phyloP scores from a whole-genome alignment of 2,329 filamentous ascomycete genomes.

The Cladosporium sphaerospermum region DNA sequence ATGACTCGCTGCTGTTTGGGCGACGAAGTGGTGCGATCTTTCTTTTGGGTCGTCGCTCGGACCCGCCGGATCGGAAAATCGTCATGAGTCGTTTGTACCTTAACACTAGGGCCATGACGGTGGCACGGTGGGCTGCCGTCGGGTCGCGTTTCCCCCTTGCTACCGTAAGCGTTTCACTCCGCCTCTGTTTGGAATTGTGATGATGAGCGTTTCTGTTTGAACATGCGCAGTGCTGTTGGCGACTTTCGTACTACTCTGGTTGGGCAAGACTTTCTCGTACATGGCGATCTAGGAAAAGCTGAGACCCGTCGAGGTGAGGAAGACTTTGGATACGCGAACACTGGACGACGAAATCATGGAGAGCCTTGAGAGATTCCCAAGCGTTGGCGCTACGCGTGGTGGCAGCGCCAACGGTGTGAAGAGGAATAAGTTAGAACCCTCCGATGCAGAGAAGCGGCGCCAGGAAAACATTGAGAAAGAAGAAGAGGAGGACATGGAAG shows the following conservation, averaged over 20 bases:
- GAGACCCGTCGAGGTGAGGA: too few relatives aligned
- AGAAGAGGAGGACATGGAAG: background rate
- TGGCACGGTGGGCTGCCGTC: background rate
- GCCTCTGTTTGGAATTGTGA: background rate
- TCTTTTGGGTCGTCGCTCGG: background rate
- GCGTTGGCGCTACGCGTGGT: background rate
- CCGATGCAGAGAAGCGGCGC: background rate
- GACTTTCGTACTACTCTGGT: background rate
- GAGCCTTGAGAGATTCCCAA: background rate
- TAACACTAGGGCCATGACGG: background rate
- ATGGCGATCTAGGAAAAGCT: background rate
- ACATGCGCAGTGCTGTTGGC: background rate
- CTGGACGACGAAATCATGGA: background rate
- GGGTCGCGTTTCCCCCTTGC: background rate
- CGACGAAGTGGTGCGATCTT: background rate
- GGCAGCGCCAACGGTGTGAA: background rate
- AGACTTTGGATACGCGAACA: background rate
- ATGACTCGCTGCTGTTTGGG: too few relatives aligned
- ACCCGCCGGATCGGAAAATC: slow-evolving; percentile 2
- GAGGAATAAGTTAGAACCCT: background rate
- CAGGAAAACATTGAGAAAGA: background rate
- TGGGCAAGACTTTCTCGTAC: background rate
- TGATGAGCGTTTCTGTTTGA: background rate
- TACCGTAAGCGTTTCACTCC: background rate
- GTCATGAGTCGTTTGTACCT: background rate